Evolutionary conservation across 1,284 basidiomycete genomes (phyloP).

Genomic region (Tilletia setariae): DNA sequence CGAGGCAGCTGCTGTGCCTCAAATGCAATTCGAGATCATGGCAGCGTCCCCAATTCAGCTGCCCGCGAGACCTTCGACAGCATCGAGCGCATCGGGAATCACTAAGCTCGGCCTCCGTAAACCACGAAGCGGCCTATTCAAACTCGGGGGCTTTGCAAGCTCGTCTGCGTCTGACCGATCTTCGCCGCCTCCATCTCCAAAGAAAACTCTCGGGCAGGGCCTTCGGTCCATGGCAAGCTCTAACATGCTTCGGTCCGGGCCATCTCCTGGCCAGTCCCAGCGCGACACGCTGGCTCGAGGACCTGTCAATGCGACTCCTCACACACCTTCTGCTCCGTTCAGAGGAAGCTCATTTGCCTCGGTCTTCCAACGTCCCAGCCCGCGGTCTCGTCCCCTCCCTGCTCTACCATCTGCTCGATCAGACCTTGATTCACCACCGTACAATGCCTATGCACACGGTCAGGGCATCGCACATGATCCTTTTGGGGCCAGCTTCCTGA

Average conservation of each 20-base stretch:
- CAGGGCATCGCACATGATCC: conserved; percentile 10
- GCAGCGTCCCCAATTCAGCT: neutral
- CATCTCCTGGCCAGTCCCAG: neutral
- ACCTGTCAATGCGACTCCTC: neutral
- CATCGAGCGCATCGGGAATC: neutral
- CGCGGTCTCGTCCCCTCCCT: neutral
- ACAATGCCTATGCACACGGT: neutral
- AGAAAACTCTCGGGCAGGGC: neutral
- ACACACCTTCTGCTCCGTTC: neutral
- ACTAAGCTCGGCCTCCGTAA: neutral
- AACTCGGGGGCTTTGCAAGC: neutral
- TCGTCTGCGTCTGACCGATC: neutral
- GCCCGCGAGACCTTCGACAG: neutral
- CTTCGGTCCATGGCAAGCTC: neutral
- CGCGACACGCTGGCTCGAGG: neutral
- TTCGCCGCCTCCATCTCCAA: too few relatives aligned
- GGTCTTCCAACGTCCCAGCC: neutral
- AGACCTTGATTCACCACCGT: neutral
- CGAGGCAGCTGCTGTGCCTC: neutral
- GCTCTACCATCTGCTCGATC: neutral
- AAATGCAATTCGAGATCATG: conserved; percentile 3
- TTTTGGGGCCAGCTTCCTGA: neutral
- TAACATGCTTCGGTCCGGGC: neutral
- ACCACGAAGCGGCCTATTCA: neutral
- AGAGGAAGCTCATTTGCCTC: neutral